phyloP scores from a whole-genome alignment of 768 basidiomycete genomes.

The Russula compacta region DNA sequence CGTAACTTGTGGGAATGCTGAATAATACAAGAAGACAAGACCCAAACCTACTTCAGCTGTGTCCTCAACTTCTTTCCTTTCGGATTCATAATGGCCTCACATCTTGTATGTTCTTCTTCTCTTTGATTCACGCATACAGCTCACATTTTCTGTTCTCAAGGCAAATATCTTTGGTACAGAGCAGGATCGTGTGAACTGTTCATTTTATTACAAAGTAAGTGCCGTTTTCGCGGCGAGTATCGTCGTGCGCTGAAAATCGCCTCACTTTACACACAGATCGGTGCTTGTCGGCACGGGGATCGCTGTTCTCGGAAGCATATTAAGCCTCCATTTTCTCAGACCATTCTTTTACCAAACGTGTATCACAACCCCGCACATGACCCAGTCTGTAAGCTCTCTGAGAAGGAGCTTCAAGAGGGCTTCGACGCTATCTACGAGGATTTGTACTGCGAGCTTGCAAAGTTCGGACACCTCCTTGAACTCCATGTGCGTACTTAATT shows the following conservation, averaged over 20 bases:
- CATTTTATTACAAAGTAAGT: slow-evolving; percentile 92
- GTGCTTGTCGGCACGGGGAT: slow-evolving; percentile 97
- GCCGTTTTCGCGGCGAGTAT: not conserved
- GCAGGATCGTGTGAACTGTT: slow-evolving; percentile 95
- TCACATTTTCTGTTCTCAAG: slow-evolving; percentile 28
- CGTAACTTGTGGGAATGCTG: slow-evolving; percentile 11
- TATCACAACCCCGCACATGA: slow-evolving; percentile 98
- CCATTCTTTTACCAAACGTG: slow-evolving; percentile 91
- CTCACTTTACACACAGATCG: slow-evolving; percentile 53
- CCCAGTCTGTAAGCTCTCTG: slow-evolving; percentile 78
- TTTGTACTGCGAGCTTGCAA: slow-evolving; percentile 86
- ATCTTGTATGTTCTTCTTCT: slow-evolving; percentile 47
- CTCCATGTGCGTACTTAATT: slow-evolving; percentile 59
- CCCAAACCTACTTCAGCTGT: not conserved
- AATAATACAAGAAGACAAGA: not conserved
- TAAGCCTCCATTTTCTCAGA: slow-evolving; percentile 94
- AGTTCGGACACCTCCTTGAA: slow-evolving; percentile 93
- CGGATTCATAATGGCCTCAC: slow-evolving; percentile 48
- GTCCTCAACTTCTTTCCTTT: not conserved
- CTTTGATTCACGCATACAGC: not conserved
- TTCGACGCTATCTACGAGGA: slow-evolving; percentile 95
- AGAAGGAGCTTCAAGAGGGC: slow-evolving; percentile 83
- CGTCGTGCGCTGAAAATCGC: slow-evolving; percentile 8
- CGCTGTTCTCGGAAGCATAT: slow-evolving; percentile 98
- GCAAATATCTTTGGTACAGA: slow-evolving; percentile 95